phyloP scores from a whole-genome alignment of 1,284 basidiomycete genomes.

The Leccinum fallax region DNA sequence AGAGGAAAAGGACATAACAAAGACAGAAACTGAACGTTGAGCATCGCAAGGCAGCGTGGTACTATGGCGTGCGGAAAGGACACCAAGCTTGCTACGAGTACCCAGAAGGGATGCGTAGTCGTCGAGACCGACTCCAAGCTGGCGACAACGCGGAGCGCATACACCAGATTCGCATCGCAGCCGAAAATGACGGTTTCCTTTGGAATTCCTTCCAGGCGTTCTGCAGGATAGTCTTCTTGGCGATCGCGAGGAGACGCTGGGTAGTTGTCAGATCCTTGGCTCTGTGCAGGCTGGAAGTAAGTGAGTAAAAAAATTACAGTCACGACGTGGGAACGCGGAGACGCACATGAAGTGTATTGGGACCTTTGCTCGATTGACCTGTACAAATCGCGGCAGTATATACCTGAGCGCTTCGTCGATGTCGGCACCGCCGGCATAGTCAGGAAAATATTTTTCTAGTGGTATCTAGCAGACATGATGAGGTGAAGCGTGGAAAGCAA shows the following conservation, averaged over 20 bases:
- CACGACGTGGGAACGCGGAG: neutral
- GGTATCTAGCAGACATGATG: slow-evolving; percentile 7
- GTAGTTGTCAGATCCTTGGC: neutral
- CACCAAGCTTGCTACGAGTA: neutral
- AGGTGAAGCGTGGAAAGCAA: neutral
- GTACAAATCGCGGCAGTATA: neutral
- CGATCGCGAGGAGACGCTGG: neutral
- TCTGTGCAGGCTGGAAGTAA: neutral
- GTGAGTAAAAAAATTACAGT: neutral
- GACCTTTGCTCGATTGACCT: neutral
- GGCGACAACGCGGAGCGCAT: neutral
- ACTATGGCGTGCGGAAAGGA: neutral
- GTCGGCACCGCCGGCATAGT: slow-evolving; percentile 6
- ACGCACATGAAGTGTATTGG: slow-evolving; percentile 3
- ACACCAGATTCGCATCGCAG: neutral
- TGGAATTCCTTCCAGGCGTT: neutral
- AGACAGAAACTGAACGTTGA: neutral
- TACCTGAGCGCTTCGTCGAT: neutral
- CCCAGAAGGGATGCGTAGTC: neutral
- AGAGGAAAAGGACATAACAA: neutral
- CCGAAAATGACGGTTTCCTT: neutral
- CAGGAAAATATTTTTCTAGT: slow-evolving; percentile 1
- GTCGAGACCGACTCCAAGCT: neutral
- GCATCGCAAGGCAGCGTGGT: neutral
- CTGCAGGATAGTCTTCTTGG: neutral